These are phyloP conservation scores for Phialemoniopsis sp. DNA, from an alignment of 2,329 filamentous ascomycete species.

Conservation along the genomic window DNA sequence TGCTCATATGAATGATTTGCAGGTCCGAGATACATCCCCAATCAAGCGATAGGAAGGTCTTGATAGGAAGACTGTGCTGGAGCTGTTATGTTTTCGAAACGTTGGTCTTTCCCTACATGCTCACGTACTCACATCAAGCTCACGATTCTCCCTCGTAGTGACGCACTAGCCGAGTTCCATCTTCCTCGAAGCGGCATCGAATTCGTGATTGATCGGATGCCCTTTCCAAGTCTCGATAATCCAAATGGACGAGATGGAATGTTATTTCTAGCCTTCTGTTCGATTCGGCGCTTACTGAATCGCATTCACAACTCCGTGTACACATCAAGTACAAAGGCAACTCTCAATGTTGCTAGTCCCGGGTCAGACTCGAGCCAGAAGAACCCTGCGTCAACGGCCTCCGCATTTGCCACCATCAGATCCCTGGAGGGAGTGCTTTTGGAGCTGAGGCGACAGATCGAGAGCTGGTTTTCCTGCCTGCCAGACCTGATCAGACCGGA, in stretches of 20 bases:
- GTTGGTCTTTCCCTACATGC: too few species aligned
- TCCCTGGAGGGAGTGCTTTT: constrained; percentile 12
- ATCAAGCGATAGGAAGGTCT: neutral
- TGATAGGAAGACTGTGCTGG: constrained; percentile 15
- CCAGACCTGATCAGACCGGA: constrained; percentile 16
- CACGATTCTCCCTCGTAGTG: too few species aligned
- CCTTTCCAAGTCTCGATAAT: constrained; percentile 14
- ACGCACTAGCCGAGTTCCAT: constrained; percentile 17
- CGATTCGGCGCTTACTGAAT: constrained; percentile 15
- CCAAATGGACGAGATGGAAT: constrained; percentile 9
- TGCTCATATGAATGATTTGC: too few species aligned
- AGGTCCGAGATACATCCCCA: neutral
- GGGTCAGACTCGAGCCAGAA: too few species aligned
- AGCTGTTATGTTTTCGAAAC: constrained; percentile 17
- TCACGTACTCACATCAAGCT: too few species aligned
- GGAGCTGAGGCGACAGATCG: constrained; percentile 15
- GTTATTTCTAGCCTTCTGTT: constrained; percentile 13
- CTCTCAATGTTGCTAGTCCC: too few species aligned
- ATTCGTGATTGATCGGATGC: constrained; percentile 16
- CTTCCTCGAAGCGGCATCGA: constrained; percentile 17
- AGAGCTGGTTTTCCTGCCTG: constrained; percentile 16
- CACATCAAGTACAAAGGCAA: too few species aligned
- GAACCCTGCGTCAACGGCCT: constrained; percentile 10
- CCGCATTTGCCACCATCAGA: constrained; percentile 6
- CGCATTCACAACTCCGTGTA: constrained; percentile 17